Percentiles rank a stretch among this genome's conserved stretches.
phyloP scores from a whole-genome alignment of 192 early-diverging fungal species.

The Rhizophagus sp. region DNA sequence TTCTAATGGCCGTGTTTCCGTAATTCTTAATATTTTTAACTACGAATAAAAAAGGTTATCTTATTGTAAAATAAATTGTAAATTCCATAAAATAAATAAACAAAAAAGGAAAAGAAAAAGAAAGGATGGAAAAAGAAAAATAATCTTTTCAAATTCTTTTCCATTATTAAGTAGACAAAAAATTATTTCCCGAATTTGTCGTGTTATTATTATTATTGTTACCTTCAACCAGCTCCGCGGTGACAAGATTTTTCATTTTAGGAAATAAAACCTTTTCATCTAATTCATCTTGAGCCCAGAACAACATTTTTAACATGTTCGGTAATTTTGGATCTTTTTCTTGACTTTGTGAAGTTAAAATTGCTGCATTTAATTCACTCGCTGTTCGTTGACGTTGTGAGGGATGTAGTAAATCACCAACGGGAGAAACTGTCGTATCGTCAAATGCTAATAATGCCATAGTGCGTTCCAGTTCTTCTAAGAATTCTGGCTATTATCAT shows the following conservation, averaged over 20 bases:
- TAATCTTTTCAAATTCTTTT: neutral
- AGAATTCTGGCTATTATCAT: slow-evolving; percentile 77
- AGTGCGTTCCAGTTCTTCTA: slow-evolving; percentile 91
- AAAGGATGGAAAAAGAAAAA: neutral
- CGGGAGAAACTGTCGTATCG: slow-evolving; percentile 64
- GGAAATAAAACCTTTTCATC: slow-evolving; percentile 85
- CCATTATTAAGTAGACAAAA: neutral
- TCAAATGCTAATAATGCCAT: slow-evolving; percentile 98
- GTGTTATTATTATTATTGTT: slow-evolving; percentile 6
- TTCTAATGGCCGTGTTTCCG: neutral
- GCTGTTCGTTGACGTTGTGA: slow-evolving; percentile 91
- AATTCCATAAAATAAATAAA: neutral
- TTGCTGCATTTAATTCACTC: slow-evolving; percentile 90
- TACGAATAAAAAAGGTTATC: neutral
- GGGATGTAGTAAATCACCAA: slow-evolving; percentile 85
- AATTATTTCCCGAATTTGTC: neutral
- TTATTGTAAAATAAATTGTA: neutral
- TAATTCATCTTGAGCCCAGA: slow-evolving; percentile 91
- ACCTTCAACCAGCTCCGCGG: slow-evolving; percentile 64
- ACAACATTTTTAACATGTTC: slow-evolving; percentile 84
- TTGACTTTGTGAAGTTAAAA: slow-evolving; percentile 87
- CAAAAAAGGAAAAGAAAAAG: neutral
- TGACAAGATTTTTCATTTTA: slow-evolving; percentile 82
- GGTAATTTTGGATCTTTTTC: slow-evolving; percentile 95
- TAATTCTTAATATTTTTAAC: neutral